Base-by-base conservation (phyloP, 352 stramenopile genomes). In the Phytopythium sindhum region DNA sequence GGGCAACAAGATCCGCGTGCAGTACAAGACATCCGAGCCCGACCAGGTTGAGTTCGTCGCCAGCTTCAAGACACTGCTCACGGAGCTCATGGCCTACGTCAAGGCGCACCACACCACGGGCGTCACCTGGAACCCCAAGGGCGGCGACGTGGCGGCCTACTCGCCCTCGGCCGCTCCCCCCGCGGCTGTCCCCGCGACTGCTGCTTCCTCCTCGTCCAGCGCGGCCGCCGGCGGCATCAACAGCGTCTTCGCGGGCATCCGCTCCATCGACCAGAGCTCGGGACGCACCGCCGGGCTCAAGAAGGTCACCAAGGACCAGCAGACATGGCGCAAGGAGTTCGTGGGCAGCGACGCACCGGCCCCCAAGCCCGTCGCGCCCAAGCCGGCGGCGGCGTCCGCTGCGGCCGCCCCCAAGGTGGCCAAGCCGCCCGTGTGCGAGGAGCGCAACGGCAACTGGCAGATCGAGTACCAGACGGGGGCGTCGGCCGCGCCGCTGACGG, bases 251-350 rank as follows among this genome's bases (percentile, higher is more conserved):
- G 83, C 80, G 15, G 94, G 97, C 26, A 94, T 94, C 48, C 77
- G 84, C 65, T 84, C 80, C 23, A 90, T 89, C 53, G 92, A 96
- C 67, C 88, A 97, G 95, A 91, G 93, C 69, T 77, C 77, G 45
- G 96, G 88, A 12, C 95, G 95, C 59, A 98, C 96, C 0, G 95
- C 91, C 8, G 96, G 96, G 29, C 74, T 99, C 3, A 96, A 95
- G 70, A 98, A 97, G 69, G 93, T 98, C 54, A 96, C 90, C n/a
- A 98, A 98, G 78, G 96, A 99, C 65, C 90, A 97, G 86, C 95
- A 99, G 80, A 98, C 97, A n/a, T 98, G 95, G 95, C 83, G 95
- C 53, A 90, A 97, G 62, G 96, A 99, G 74, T 98, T 95, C 81
- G 87, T 97, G 61, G 86, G 78, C 6, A 69, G 60, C 24, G 83